phyloP scores from a whole-genome alignment of 2,329 filamentous ascomycete genomes.

The Laburnicola sp. region DNA sequence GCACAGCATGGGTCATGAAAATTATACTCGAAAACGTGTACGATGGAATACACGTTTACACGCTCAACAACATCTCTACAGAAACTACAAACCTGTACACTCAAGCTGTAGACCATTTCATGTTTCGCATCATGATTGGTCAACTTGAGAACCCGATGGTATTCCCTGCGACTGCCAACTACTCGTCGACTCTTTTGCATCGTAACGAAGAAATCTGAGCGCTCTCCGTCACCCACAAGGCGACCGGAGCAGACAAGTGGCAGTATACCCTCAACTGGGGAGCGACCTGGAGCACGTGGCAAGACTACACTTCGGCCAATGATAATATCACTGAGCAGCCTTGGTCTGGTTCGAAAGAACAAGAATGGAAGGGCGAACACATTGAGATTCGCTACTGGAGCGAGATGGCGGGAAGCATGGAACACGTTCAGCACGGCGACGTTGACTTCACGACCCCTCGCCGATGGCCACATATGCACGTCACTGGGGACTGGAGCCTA shows the following conservation, averaged over 20 bases:
- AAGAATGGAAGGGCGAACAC: conserved; percentile 65
- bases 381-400: conserved; percentile 67
- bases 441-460: conserved; percentile 48
- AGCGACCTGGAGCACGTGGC: conserved; percentile 62
- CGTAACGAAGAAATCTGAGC: conserved; percentile 45
- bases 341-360: conserved; percentile 62
- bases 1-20: conserved; percentile 58
- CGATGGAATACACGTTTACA: conserved; percentile 63
- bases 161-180: conserved; percentile 61
- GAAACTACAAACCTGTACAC: conserved; percentile 50
- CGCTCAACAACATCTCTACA: conserved; percentile 58
- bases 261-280: conserved; percentile 66
- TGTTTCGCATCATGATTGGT: conserved; percentile 65
- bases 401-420: conserved; percentile 60
- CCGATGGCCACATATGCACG: conserved; percentile 64
- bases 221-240: conserved; percentile 60
- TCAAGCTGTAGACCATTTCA: conserved; percentile 61
- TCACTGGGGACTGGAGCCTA: conserved; percentile 65
- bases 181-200: conserved; percentile 58
- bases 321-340: conserved; percentile 51
- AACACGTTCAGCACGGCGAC: conserved; percentile 64
- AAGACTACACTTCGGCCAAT: conserved; percentile 57
- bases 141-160: conserved; percentile 62
- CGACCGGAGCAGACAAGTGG: conserved; percentile 64
- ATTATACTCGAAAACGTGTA: conserved; percentile 59